Conservation (phyloP, 2,329 filamentous ascomycete genomes). For the Bipolaris oryzae region DNA sequence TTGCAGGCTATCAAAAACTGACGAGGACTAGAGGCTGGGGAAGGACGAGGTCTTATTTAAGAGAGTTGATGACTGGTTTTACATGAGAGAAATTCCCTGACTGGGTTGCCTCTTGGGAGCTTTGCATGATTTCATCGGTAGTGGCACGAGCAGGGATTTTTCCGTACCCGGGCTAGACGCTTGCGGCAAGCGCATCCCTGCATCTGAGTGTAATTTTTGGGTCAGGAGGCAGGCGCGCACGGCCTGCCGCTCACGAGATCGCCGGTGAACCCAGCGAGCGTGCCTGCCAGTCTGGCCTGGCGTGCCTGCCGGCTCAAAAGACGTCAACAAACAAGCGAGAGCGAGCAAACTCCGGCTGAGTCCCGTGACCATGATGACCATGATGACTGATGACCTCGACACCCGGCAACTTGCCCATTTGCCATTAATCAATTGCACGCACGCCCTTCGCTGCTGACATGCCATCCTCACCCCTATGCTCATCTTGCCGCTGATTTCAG, state of each 20-base stretch:
- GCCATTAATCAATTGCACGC: too few species aligned
- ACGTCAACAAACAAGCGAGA: conserved; percentile 13
- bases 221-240: conserved; percentile 42
- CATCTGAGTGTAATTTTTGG: conserved; percentile 35
- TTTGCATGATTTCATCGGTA: conserved; percentile 38
- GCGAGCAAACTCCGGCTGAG: conserved; percentile 8
- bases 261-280: conserved; percentile 16
- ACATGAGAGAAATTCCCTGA: conserved; percentile 43
- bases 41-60: conserved; percentile 31
- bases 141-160: conserved; percentile 35
- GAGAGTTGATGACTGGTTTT: conserved; percentile 23
- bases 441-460: neutral
- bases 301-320: conserved; percentile 13
- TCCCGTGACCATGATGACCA: neutral
- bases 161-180: conserved; percentile 25
- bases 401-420: neutral
- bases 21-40: conserved; percentile 12
- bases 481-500: neutral
- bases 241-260: conserved; percentile 41
- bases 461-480: neutral
- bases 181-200: conserved; percentile 27
- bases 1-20: conserved; percentile 19
- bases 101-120: conserved; percentile 30
- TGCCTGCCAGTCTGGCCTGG: conserved; percentile 9
- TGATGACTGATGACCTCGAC: neutral